Evolutionary conservation across 2,329 filamentous ascomycete species (phyloP).

Genomic region (Curvularia spicifera): DNA sequence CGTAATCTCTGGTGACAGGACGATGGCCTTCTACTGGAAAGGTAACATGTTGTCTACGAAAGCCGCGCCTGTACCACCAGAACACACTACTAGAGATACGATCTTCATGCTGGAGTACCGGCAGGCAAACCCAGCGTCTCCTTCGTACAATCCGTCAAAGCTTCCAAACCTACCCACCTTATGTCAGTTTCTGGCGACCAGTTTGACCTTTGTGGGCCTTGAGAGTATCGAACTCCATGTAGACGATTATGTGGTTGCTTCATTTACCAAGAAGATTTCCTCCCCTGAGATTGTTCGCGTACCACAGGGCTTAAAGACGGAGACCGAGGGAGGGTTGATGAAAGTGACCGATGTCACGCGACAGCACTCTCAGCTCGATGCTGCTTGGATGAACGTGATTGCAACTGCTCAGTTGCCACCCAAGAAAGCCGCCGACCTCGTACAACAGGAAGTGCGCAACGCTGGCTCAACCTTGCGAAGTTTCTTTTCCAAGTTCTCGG

Average conservation of each 20-base stretch:
- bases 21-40: slow-evolving; percentile 99
- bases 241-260: slow-evolving; percentile 82
- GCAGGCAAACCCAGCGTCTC: slow-evolving; percentile 67
- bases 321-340: slow-evolving; percentile 88
- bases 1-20: slow-evolving; percentile 87
- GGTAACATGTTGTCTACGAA: slow-evolving; percentile 96
- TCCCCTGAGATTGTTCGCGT: slow-evolving; percentile 75
- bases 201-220: slow-evolving; percentile 91
- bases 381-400: slow-evolving; percentile 83
- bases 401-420: slow-evolving; percentile 74
- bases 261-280: slow-evolving; percentile 83
- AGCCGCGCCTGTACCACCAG: slow-evolving; percentile 74
- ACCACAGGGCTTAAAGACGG: slow-evolving; percentile 78
- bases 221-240: slow-evolving; percentile 88
- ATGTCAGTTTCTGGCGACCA: slow-evolving; percentile 91
- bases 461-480: slow-evolving; percentile 47
- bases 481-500: slow-evolving; percentile 50
- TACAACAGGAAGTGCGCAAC: slow-evolving; percentile 46
- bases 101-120: slow-evolving; percentile 95
- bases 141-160: slow-evolving; percentile 64
- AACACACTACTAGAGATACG: slow-evolving; percentile 73
- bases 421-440: slow-evolving; percentile 42
- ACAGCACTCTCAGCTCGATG: slow-evolving; percentile 90
- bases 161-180: slow-evolving; percentile 85
- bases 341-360: slow-evolving; percentile 79